Conservation (phyloP, 306 rosid species). For the Inga oerstediana region DNA sequence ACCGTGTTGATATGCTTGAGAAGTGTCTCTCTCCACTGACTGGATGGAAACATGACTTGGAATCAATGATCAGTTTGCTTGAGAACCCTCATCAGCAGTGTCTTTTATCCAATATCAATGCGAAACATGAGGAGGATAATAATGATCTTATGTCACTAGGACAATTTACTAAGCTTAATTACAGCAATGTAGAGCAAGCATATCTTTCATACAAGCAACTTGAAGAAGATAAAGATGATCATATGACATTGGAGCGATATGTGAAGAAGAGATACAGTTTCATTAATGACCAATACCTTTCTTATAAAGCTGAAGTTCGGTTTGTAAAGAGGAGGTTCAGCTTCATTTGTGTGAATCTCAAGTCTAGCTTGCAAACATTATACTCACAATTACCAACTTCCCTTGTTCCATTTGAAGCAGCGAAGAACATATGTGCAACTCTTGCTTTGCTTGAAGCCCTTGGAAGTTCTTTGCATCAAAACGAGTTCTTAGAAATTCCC, state of each 20-base stretch:
- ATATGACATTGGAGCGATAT: conserved; percentile 38
- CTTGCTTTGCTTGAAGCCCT: conserved; percentile 29
- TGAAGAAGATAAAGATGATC: neutral
- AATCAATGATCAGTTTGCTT: conserved; percentile 32
- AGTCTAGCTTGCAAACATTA: conserved; percentile 23
- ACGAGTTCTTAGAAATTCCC: neutral
- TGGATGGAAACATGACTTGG: conserved; percentile 36
- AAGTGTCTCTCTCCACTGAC: conserved; percentile 1
- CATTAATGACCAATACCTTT: conserved; percentile 10
- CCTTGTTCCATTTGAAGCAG: conserved; percentile 27
- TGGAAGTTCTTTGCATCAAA: neutral
- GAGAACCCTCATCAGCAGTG: conserved; percentile 28
- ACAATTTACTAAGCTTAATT: conserved; percentile 26
- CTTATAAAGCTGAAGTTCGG: conserved; percentile 32
- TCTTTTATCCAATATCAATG: neutral
- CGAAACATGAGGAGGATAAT: neutral
- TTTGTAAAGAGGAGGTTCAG: conserved; percentile 37
- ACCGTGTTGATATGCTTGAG: conserved; percentile 9
- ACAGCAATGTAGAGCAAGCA: neutral
- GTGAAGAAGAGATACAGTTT: conserved; percentile 10
- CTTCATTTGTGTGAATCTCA: conserved; percentile 20
- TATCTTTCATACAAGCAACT: conserved; percentile 9
- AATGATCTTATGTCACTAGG: conserved; percentile 34
- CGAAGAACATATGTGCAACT: conserved; percentile 30
- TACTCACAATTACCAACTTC: conserved; percentile 59